Base-by-base conservation (phyloP, 164 flowering plant species). In the Annona squamosa region DNA sequence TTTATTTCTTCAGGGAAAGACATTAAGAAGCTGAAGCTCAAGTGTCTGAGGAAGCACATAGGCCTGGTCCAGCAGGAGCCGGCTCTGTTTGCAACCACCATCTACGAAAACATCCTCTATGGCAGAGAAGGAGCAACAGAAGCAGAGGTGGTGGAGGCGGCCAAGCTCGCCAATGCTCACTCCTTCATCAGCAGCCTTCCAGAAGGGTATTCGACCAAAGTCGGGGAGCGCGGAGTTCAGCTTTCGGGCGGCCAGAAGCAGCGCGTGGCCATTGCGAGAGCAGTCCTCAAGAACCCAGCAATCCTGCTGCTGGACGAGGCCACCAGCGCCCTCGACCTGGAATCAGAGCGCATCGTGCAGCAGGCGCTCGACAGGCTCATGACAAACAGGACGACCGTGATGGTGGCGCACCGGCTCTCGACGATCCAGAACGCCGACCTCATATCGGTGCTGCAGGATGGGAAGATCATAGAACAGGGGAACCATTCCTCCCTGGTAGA, bases 41-140 rank as follows among this genome's bases (percentile, higher is more conserved):
- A 93, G 71, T 88, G 92, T 41, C 85, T 93, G 0, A 75, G 99
- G 43, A 86, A 77, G 63, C 94, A 89, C 86, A 93, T 96, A 48
- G 99, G 97, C 4, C 81, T 96, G 1, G 99, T 96, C 64, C 99
- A 93, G 72, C 99, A 96, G 82, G 99, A 96, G 74, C 99, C 98
- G 2, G 95, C 98, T 67, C 87, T 96, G 2, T 96, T 96, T 44
- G 98, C 97, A 9, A 90, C 97, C 56, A 77, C 99, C 1, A 93
- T 96, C 71, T 91, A 87, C 13, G 98, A 93, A 69, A 96, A 96
- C 87, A 93, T 96, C 41, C 73, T 90, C 4, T 96, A 96, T 56
- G 99, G 99, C 6, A 92, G 85, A 80, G 97, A 92, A n/a, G 97
- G 92, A 5, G 92, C 98, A 12, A 75, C 92, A 0, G 97, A 96